Conservation (phyloP, 2,329 filamentous ascomycete species). For the Esteya vermicola region DNA sequence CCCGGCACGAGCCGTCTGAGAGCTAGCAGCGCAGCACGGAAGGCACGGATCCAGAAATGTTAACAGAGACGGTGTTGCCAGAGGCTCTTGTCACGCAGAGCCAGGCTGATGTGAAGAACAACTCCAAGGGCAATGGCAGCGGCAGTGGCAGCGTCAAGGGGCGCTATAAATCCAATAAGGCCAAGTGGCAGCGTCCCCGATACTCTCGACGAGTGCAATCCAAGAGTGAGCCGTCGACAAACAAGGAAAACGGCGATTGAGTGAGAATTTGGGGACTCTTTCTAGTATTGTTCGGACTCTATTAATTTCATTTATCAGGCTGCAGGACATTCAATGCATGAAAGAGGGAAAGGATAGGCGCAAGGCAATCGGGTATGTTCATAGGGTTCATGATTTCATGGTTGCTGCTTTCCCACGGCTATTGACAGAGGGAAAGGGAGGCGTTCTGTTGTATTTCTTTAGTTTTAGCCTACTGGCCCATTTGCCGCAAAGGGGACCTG, state of each 20-base stretch:
- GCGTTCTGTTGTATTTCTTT: too few relatives aligned
- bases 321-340: not conserved
- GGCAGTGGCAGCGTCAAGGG: constrained; percentile 2
- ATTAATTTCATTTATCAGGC: not conserved
- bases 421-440: too few relatives aligned
- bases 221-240: constrained; percentile 24
- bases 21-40: constrained; percentile 7
- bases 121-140: constrained; percentile 3
- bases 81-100: not conserved
- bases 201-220: constrained; percentile 32
- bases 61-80: not conserved
- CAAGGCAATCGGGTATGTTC: not conserved
- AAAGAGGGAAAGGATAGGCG: not conserved
- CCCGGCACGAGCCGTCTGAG: not conserved
- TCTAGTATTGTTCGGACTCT: not conserved
- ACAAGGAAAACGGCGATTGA: constrained; percentile 1
- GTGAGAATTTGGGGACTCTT: not conserved
- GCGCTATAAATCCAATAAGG: constrained; percentile 6
- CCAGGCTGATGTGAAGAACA: not conserved
- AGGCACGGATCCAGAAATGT: constrained; percentile 3
- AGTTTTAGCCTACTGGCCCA: too few relatives aligned
- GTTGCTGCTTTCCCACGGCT: too few relatives aligned
- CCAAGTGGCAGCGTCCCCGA: constrained; percentile 10
- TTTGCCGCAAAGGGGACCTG: too few relatives aligned
- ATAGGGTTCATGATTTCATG: too few relatives aligned